Conservation (phyloP, 345 rosid species). For the Eutrema japonicum region DNA sequence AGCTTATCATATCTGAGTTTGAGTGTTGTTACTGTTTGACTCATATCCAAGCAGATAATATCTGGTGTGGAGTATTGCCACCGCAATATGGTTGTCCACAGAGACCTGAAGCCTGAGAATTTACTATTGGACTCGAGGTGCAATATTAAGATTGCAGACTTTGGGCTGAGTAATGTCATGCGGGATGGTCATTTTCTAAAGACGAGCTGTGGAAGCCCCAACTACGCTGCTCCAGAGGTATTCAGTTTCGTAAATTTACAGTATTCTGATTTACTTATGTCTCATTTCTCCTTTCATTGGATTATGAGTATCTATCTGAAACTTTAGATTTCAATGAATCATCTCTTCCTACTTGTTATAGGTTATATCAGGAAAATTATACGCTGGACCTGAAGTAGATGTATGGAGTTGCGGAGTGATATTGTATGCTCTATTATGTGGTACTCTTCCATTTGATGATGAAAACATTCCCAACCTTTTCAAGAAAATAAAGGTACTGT, state of each 20-base stretch:
- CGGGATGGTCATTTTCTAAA: conserved; percentile 92
- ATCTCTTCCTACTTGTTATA: conserved; percentile 36
- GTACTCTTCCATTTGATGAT: conserved; percentile 95
- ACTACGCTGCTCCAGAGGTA: conserved; percentile 89
- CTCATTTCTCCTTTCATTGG: not conserved
- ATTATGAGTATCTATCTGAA: conserved; percentile 6
- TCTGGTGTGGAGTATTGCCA: conserved; percentile 96
- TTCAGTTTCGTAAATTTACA: conserved; percentile 1
- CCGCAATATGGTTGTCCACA: conserved; percentile 87
- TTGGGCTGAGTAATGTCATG: conserved; percentile 95
- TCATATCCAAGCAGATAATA: conserved; percentile 65
- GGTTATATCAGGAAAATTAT: conserved; percentile 90
- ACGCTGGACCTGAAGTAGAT: conserved; percentile 97
- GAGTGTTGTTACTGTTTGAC: conserved; percentile 6
- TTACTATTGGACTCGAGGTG: conserved; percentile 85
- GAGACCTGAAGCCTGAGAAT: conserved; percentile 98
- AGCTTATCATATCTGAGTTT: conserved; percentile 30
- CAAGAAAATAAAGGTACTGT: conserved; percentile 82
- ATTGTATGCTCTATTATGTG: conserved; percentile 88
- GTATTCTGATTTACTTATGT: not conserved
- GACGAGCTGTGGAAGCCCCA: conserved; percentile 97
- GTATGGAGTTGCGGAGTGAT: conserved; percentile 99
- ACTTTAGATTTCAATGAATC: not conserved
- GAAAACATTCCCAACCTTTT: conserved; percentile 92
- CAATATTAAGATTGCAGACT: conserved; percentile 93